Conservation (phyloP, 306 rosid species). For the Prunus kanzakura region DNA sequence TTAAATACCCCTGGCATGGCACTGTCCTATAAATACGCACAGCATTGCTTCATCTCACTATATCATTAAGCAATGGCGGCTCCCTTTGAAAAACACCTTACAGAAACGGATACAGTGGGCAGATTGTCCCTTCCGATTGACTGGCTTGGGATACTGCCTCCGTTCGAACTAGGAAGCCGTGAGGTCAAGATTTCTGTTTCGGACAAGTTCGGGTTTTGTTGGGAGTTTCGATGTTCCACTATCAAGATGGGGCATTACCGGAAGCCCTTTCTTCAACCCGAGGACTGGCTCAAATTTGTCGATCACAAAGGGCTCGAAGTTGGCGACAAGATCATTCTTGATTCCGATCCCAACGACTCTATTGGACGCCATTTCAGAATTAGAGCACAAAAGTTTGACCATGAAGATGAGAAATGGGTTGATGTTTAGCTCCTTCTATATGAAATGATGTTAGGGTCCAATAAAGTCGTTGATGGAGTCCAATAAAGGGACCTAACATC, state of each 20-base stretch:
- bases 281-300: background rate
- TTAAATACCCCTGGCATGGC: too few species aligned
- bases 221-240: background rate
- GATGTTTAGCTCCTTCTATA: background rate
- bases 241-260: background rate
- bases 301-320: background rate
- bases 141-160: background rate
- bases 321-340: background rate
- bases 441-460: too few species aligned
- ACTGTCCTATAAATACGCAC: too few species aligned
- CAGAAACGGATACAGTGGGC: background rate
- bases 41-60: too few species aligned
- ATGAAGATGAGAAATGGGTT: background rate
- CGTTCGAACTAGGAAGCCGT: background rate
- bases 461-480: too few species aligned
- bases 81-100: background rate
- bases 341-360: background rate
- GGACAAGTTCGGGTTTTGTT: background rate
- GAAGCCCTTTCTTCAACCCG: background rate
- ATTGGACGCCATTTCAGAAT: background rate
- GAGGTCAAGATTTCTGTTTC: background rate
- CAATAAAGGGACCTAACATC: too few species aligned
- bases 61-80: background rate
- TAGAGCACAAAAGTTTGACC: background rate
- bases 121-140: background rate